Evolutionary conservation across 2,329 filamentous ascomycete species (phyloP).

Genomic region (Zymoseptoria ardabiliae): DNA sequence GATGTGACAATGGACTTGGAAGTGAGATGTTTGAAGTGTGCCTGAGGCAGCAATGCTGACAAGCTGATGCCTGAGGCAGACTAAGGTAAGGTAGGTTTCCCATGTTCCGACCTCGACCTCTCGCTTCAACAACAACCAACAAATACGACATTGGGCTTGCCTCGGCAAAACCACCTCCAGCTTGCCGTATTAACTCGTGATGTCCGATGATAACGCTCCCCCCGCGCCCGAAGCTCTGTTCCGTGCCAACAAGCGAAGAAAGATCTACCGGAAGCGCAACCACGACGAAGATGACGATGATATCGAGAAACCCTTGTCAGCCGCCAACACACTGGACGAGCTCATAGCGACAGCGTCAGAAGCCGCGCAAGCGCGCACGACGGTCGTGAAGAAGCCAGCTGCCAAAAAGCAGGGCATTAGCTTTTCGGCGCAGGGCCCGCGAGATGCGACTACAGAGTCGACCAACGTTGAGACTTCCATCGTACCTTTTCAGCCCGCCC

Average conservation of each 20-base stretch:
- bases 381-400: constrained; percentile 10
- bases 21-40: too few species aligned
- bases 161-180: background rate
- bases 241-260: constrained; percentile 44
- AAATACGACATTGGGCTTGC: background rate
- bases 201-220: constrained; percentile 2
- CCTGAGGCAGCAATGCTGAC: too few species aligned
- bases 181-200: background rate
- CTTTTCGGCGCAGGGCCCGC: constrained; percentile 16
- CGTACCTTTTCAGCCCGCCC: constrained; percentile 4
- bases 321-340: background rate
- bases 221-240: constrained; percentile 31
- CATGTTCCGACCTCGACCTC: too few species aligned
- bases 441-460: background rate
- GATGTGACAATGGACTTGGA: too few species aligned
- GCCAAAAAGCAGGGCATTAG: constrained; percentile 25
- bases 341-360: background rate
- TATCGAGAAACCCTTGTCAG: background rate
- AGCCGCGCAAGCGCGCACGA: background rate
- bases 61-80: too few species aligned
- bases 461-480: constrained; percentile 5
- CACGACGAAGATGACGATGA: constrained; percentile 21
- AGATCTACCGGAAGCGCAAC: constrained; percentile 42
- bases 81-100: too few species aligned
- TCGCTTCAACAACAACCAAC: too few species aligned